Conservation (phyloP, 805 yeast genomes). For the Candida caryicola region DNA sequence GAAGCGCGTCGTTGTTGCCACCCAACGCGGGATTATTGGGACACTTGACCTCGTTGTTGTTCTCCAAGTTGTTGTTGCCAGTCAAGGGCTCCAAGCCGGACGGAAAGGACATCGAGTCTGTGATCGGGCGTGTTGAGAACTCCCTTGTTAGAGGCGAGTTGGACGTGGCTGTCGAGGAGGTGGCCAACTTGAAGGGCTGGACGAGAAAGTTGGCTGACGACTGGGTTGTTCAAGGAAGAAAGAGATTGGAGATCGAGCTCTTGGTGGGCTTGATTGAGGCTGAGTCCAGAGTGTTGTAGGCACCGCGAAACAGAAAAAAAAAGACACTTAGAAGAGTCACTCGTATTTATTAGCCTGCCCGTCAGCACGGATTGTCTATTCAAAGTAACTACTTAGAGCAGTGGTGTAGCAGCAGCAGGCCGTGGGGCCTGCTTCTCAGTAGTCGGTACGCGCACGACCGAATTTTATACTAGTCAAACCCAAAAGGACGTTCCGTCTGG, state of each 20-base stretch:
- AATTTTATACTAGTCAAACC: too few relatives aligned
- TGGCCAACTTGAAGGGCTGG: slow-evolving; percentile 88
- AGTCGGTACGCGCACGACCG: too few relatives aligned
- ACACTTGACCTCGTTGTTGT: slow-evolving; percentile 74
- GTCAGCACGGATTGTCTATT: too few relatives aligned
- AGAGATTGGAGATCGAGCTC: slow-evolving; percentile 83
- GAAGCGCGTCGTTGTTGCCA: slow-evolving; percentile 85
- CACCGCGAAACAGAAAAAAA: too few relatives aligned
- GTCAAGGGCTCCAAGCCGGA: slow-evolving; percentile 71
- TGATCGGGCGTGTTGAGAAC: slow-evolving; percentile 80
- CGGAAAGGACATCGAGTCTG: slow-evolving; percentile 85
- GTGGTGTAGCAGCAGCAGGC: too few relatives aligned
- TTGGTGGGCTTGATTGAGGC: slow-evolving; percentile 66
- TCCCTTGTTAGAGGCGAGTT: slow-evolving; percentile 73
- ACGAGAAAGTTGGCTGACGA: slow-evolving; percentile 84
- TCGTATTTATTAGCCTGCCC: too few relatives aligned
- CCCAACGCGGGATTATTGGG: slow-evolving; percentile 96
- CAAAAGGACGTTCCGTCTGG: too few relatives aligned
- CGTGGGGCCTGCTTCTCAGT: too few relatives aligned
- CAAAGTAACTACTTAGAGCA: too few relatives aligned
- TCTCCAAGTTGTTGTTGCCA: slow-evolving; percentile 71
- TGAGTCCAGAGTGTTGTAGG: slow-evolving; percentile 48
- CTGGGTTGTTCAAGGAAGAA: slow-evolving; percentile 88
- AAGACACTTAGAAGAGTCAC: too few relatives aligned
- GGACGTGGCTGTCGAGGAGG: slow-evolving; percentile 90